A percentile compares a stretch with the other conserved stretches of the same genome.
Evolutionary conservation across 202 grass and related monocot species (phyloP).

Genomic region (Alloteropsis angusta): DNA sequence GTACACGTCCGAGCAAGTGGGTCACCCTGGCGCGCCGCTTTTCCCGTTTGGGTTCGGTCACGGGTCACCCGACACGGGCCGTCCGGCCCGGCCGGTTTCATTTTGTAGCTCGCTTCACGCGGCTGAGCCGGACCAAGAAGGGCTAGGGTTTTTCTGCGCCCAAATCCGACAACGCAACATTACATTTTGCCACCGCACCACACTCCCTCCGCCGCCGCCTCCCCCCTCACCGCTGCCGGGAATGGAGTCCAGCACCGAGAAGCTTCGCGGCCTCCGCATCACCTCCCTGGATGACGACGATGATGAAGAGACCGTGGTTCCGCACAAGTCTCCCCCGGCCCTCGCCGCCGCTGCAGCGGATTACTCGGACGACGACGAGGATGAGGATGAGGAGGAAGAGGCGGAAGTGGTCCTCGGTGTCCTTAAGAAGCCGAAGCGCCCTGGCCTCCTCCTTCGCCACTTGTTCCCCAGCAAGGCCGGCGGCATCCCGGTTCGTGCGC

Average conservation of each 20-base stretch:
- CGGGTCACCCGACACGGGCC: neutral
- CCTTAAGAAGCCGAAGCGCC: conserved; percentile 35
- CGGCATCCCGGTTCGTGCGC: conserved; percentile 38
- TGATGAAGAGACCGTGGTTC: conserved; percentile 17
- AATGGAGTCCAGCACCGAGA: conserved; percentile 35
- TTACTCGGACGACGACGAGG: conserved; percentile 13
- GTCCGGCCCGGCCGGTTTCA: neutral
- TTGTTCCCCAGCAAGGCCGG: conserved; percentile 79
- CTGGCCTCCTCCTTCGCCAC: conserved; percentile 52
- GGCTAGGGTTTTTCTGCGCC: conserved; percentile 33
- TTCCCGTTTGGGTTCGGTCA: neutral
- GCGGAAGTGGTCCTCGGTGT: conserved; percentile 43
- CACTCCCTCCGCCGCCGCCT: neutral
- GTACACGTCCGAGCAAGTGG: neutral
- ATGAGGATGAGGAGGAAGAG: conserved; percentile 42
- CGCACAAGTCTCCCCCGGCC: neutral
- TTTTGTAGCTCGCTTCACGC: neutral
- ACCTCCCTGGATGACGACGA: conserved; percentile 40
- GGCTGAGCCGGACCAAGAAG: neutral
- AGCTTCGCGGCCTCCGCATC: conserved; percentile 30
- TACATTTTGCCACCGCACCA: neutral
- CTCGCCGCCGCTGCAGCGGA: neutral
- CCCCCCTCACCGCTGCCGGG: conserved; percentile 9
- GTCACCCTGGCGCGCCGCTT: neutral
- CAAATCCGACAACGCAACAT: conserved; percentile 1